Evolutionary conservation across 306 rosid genomes (phyloP), one percentile per base, ranked within the genome.

Genomic region (Casuarina equisetifolia): DNA sequence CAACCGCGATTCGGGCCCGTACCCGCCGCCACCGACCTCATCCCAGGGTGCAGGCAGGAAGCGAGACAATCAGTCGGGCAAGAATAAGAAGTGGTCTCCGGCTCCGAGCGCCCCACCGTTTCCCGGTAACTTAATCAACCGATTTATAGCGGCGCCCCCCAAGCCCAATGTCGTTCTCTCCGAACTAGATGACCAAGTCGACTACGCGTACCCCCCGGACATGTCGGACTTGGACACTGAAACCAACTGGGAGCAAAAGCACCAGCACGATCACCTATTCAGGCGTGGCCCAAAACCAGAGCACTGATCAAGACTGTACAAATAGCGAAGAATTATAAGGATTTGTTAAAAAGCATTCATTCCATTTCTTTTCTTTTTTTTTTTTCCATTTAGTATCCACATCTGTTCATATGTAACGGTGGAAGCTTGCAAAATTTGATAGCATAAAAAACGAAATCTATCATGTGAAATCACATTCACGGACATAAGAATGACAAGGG

Each of bases 51-150:
- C 71, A 16, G 19, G 54, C 12, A 78, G 80, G 77, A 79, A 79
- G 83, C 84, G 83, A 39, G 78, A 38, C 17, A 79, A 75, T 45
- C 53, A 13, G 35, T 12, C 78, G 35, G 79, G 75, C 77, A 85
- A 76, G 83, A 82, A 59, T 81, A 73, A 69, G 82, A 85, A 80
- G 62, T 81, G 86, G 83, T 72, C 83, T 1, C 68, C 84, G 44
- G 85, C 82, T 0, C 69, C 85, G 25, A 87, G 82, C 32, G 86
- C 91, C 0, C 88, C 92, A 9, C 36, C 85, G 42, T n/a, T 90
- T 8, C 84, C 88, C 13, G 59, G 69, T 1, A 57, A 16, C 46
- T 8, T 51, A 52, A 46, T 78, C 61, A 3, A 69, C 70, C 85
- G 76, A 3, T 2, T 62, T 58, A 5, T 69, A 19, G 32, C 82